Percentiles rank a stretch among this genome's conserved stretches.
Conservation (phyloP, 2,329 filamentous ascomycete genomes). For the Piedraia hortae region DNA sequence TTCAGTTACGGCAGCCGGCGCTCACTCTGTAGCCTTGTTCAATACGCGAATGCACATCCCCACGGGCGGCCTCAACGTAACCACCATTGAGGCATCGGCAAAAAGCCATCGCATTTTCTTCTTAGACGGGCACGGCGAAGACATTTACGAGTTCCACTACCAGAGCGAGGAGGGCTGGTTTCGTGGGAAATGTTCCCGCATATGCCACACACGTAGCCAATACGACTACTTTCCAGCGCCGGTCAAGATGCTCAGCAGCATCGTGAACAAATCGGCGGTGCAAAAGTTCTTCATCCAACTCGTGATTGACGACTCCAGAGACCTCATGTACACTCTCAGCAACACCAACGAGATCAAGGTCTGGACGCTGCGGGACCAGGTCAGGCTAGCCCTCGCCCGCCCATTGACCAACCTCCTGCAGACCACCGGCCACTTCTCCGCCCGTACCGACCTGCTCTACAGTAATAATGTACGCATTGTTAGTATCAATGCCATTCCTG, state of each 20-base stretch:
- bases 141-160: conserved; percentile 83
- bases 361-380: conserved; percentile 47
- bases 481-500: conserved; percentile 61
- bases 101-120: conserved; percentile 84
- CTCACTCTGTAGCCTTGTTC: conserved; percentile 50
- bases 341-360: conserved; percentile 69
- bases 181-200: conserved; percentile 49
- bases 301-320: conserved; percentile 65
- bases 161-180: conserved; percentile 98
- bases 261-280: conserved; percentile 11
- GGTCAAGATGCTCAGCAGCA: conserved; percentile 9
- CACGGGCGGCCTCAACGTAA: conserved; percentile 42
- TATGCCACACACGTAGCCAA: conserved; percentile 28
- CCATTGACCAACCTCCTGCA: conserved; percentile 26
- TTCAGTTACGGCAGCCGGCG: conserved; percentile 34
- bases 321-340: conserved; percentile 74
- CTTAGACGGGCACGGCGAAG: conserved; percentile 49
- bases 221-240: conserved; percentile 17
- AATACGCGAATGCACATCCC: conserved; percentile 65
- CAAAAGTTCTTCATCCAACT: conserved; percentile 47
- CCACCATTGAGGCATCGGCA: conserved; percentile 47
- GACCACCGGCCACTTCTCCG: conserved; percentile 65
- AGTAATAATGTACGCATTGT: conserved; percentile 41
- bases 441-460: conserved; percentile 41
- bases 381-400: conserved; percentile 27